Evolutionary conservation across 352 stramenopile species (phyloP), one percentile per base, ranked within the genome.

Genomic region (Phytophthora citrophthora): DNA sequence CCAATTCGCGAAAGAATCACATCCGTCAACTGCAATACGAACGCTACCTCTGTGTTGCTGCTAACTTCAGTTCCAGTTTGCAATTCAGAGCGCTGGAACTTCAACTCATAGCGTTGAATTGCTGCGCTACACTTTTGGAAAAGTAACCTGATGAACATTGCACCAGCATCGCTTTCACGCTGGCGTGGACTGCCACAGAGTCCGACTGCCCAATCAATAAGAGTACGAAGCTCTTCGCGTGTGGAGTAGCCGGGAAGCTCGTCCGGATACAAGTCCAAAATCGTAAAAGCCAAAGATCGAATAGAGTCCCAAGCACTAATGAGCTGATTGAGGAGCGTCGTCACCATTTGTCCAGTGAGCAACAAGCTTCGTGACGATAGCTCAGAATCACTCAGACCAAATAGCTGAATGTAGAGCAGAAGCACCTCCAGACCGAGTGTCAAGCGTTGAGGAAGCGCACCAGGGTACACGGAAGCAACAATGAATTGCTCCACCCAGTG

Each of bases 141-240:
- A 23, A 97, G 44, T 24, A 96, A 57, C 2, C 79, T 81, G 59
- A 97, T 89, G 47, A 96, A 91, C 36, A 95, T 77, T 0, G 88
- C 90, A n/a, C 89, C 89, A 20, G 87, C 83, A 45, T 96, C 88
- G 38, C 83, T 95, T 62, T 96, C 89, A 48, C 88, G 81, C 56
- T 95, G 86, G 12, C 84, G 81, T 32, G 86, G 81, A 43, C 86
- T 93, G 24, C 79, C 72, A 32, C 82, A 91, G 13, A 95, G 73
- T 45, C 75, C 79, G 41, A 95, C 52, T 1, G 84, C 73, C 86
- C 86, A 95, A n/a, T 88, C 62, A 53, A 89, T 63, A 1, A 95
- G 70, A 27, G 56, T 67, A 36, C 68, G 50, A 24, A 93, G 68
- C 46, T 81, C 61, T 31, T 64, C 56, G 0, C 51, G 52, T 0